Evolutionary conservation across 129 eudicot species (phyloP).

Genomic region (Kitagawia praeruptora): DNA sequence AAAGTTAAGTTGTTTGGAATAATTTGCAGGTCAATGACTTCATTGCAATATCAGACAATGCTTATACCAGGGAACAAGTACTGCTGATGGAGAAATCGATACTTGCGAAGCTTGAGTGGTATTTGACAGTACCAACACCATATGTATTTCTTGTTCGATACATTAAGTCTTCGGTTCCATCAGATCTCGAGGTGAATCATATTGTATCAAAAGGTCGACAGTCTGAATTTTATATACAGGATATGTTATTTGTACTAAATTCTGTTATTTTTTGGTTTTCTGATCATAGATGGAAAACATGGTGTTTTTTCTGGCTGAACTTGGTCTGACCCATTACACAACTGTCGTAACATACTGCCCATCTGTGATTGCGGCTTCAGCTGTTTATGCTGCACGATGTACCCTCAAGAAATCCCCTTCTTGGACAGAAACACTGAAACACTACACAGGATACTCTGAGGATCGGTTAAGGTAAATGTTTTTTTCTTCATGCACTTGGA

Average conservation of each 20-base stretch:
- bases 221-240: neutral
- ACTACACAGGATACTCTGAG: constrained; percentile 70
- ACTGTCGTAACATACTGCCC: constrained; percentile 37
- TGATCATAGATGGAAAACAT: constrained; percentile 66
- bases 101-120: constrained; percentile 72
- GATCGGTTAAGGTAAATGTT: constrained; percentile 43
- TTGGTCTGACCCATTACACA: constrained; percentile 56
- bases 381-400: constrained; percentile 80
- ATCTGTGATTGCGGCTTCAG: constrained; percentile 80
- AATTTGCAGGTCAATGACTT: constrained; percentile 57
- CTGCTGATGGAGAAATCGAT: constrained; percentile 75
- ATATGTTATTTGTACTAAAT: neutral
- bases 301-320: constrained; percentile 74
- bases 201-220: neutral
- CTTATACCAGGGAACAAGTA: constrained; percentile 59
- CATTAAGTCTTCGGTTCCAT: constrained; percentile 64
- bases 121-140: constrained; percentile 85
- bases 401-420: constrained; percentile 51
- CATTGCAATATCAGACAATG: constrained; percentile 63
- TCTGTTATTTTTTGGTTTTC: neutral
- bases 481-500: neutral
- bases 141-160: constrained; percentile 76
- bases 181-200: constrained; percentile 48
- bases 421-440: constrained; percentile 72
- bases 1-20: neutral